Base-by-base conservation (phyloP, 1,284 basidiomycete genomes). In the Malassezia nana region DNA sequence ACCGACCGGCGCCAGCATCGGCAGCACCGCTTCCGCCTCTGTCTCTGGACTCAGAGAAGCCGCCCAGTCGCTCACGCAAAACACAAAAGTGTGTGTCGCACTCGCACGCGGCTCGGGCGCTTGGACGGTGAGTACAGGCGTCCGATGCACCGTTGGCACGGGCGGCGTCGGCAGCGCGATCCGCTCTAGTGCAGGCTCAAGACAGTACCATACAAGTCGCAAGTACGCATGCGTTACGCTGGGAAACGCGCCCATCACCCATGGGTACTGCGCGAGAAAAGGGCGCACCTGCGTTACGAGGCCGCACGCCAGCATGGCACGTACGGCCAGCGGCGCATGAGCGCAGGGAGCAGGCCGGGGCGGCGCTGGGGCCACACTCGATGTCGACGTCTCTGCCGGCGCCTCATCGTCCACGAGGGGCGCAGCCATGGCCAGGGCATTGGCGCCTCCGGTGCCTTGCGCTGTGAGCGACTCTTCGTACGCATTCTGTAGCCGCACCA, bases 271-370 rank as follows among this genome's bases (percentile, higher is more conserved):
- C 24, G 84, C 82, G 60, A 98, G 77, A 54, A 96, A 81, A 31
- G 83, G 82, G 44, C 89, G 76, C 8, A 87, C 83, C 10, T 86
- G 83, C 43, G 83, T 81, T 31, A 92, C 67, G 25, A 86, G 85
- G 15, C 94, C 94, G 38, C 96, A 78, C 30, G 87, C 79, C 22
- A 99, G 81, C 28, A 96, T 78, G n/a, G 87, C 86, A 31, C 80
- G 78, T 15, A 90, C 75, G 15, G 98, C 78, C 31, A 83, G 84
- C 31, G 86, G 80, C 66, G 89, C 87, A 74, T 96, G 90, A 63
- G 90, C 87, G 2, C 81, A 80, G 10, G 55, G 52, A 42, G 81
- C 79, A 64, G 7, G 63, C 52, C 18, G 63, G 66, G 5, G 65
- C 58, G 6, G 68, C 50, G 35, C n/a, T n/a, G 41, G 13, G 40